Evolutionary conservation across 2,329 filamentous ascomycete genomes (phyloP), one percentile per base, ranked within the genome.

Genomic region (Chrysoporthe cubensis): DNA sequence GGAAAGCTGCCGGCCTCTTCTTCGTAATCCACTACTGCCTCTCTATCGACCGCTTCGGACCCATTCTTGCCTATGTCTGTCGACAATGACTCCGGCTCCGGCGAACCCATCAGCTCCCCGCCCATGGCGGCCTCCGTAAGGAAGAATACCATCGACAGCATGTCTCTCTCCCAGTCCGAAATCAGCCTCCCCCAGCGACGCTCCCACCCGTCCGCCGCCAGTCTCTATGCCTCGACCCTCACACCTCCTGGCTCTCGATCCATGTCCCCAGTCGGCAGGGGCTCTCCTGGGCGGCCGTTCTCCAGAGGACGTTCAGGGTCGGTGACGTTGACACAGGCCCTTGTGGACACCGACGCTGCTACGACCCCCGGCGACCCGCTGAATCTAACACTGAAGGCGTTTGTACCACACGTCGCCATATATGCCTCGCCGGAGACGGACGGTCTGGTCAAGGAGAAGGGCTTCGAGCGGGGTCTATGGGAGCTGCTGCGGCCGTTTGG

Each of bases 401-500:
- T 97, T 76, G 92, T 95, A 16, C 96, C 96, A 0, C 92, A 96
- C 71, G 88, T 99, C 58, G 92, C 92, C 7, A 88, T 99, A 40
- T 91, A 94, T 73, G 88, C 93, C n/a, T 97, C 95, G 16, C 82
- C 87, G 18, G 95, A 98, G 76, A 96, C 93, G 0, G 91, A 97
- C 75, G 86, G 90, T 67, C 80, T 99, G 68, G 85, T 94, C 65
- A 85, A 84, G 68, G 89, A 91, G 71, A 99, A 99, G 80, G 96
- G 96, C 0, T 92, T 98, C 72, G 83, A 88, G 50, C 86, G 89
- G 57, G 94, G 95, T 0, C 84, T 99, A 61, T 90, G 94, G 83
- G 92, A 97, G 78, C 82, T 99, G 34, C 81, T 99, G 66, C 85
- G 95, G 62, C 95, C 96, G 0, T 99, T 97, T 80, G 96, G 96